Conservation (phyloP, 495 filamentous ascomycete genomes). For the Neurospora sp. region DNA sequence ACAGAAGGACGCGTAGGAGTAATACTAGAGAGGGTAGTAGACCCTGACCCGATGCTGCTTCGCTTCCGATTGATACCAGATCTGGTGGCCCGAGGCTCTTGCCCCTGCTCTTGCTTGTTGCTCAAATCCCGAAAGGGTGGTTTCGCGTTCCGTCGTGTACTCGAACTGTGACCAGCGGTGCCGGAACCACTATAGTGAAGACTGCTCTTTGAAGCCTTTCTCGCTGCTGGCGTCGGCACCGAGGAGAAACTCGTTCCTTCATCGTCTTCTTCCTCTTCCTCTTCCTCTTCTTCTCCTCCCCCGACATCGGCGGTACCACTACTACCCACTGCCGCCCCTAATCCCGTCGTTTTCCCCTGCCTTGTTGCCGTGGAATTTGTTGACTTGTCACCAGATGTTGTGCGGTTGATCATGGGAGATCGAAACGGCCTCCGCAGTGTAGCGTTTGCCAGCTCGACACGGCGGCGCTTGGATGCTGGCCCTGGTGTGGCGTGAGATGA, state of each 20-base stretch:
- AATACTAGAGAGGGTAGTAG: not conserved
- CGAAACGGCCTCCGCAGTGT: constrained; percentile 20
- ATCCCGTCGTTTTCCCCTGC: not conserved
- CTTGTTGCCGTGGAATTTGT: not conserved
- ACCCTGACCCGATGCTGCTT: not conserved
- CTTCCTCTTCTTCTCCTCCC: not conserved
- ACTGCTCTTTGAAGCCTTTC: not conserved
- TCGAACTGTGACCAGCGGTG: not conserved
- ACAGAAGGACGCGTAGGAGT: not conserved
- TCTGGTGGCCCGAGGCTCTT: not conserved
- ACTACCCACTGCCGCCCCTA: not conserved
- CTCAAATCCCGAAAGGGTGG: not conserved
- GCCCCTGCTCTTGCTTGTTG: not conserved
- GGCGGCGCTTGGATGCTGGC: constrained; percentile 21
- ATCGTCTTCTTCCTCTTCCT: not conserved
- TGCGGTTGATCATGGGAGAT: constrained; percentile 18
- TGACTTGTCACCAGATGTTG: not conserved
- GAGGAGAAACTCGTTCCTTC: not conserved
- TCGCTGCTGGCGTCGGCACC: not conserved
- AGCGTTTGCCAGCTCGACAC: constrained; percentile 18
- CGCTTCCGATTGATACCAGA: not conserved
- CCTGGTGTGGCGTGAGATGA: constrained; percentile 12
- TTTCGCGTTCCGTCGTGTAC: not conserved
- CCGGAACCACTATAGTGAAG: not conserved
- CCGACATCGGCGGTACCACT: not conserved